Conservation (phyloP, 768 basidiomycete species). For the Gelatoporia subvermispora region DNA sequence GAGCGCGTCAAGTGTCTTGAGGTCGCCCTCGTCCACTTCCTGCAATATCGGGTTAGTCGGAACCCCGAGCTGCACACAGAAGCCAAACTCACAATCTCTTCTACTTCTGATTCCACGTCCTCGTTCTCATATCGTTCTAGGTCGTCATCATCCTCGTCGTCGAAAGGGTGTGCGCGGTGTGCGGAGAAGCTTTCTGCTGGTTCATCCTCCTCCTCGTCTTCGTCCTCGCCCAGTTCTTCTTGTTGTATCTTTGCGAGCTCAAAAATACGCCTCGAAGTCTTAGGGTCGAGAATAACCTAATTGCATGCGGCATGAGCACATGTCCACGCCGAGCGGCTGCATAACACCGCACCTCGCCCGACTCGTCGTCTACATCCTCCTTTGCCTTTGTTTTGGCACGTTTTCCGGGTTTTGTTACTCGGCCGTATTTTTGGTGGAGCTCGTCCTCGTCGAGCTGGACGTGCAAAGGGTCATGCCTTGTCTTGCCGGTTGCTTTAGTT, state of each 20-base stretch:
- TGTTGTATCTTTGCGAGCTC: constrained; percentile 92
- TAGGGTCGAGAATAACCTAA: constrained; percentile 72
- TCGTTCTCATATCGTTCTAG: constrained; percentile 29
- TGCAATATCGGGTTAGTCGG: constrained; percentile 23
- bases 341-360: constrained; percentile 42
- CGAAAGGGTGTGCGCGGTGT: constrained; percentile 24
- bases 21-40: constrained; percentile 90
- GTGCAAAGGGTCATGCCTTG: constrained; percentile 83
- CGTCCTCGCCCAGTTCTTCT: constrained; percentile 74
- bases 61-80: not conserved
- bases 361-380: constrained; percentile 48
- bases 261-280: constrained; percentile 82
- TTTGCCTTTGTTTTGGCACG: constrained; percentile 56
- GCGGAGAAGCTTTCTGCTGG: constrained; percentile 21
- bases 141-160: constrained; percentile 26
- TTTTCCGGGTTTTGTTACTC: constrained; percentile 68
- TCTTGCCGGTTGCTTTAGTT: constrained; percentile 46
- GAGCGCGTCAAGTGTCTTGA: constrained; percentile 78
- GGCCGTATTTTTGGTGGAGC: constrained; percentile 70
- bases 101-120: constrained; percentile 58
- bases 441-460: constrained; percentile 82
- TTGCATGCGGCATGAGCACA: not conserved
- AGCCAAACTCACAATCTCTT: constrained; percentile 39
- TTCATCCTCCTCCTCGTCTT: constrained; percentile 40
- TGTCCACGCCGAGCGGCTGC: not conserved